A percentile compares a stretch with the other conserved stretches of the same genome.
Evolutionary conservation across 371 early-diverging fungal genomes (phyloP).

Genomic region (Lichtheimia ornata): DNA sequence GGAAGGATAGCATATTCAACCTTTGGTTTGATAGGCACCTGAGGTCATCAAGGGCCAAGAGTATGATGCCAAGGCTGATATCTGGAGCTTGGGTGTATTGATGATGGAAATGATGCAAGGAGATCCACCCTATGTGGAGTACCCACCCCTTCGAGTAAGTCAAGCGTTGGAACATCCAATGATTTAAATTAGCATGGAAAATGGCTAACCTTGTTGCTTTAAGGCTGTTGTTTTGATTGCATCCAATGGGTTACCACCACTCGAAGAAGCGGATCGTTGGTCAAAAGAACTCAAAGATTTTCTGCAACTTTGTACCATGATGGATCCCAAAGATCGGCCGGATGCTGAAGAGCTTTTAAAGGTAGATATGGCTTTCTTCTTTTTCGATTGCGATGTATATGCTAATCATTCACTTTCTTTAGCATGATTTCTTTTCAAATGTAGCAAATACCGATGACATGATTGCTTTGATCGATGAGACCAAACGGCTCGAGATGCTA

Average conservation of each 20-base stretch:
- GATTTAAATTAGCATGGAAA: background rate
- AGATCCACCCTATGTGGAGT: slow-evolving; percentile 72
- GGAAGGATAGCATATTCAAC: background rate
- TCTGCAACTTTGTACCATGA: slow-evolving; percentile 43
- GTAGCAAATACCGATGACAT: slow-evolving; percentile 28
- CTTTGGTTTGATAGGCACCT: slow-evolving; percentile 61
- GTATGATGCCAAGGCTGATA: slow-evolving; percentile 84
- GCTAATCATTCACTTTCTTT: background rate
- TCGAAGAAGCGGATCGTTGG: slow-evolving; percentile 53
- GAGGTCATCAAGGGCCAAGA: slow-evolving; percentile 83
- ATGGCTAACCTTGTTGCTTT: background rate
- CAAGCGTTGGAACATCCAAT: background rate
- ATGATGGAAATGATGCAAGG: slow-evolving; percentile 85
- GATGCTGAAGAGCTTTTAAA: slow-evolving; percentile 45
- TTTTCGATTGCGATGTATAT: background rate
- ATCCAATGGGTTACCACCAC: slow-evolving; percentile 59
- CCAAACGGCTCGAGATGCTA: slow-evolving; percentile 17
- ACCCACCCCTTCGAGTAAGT: slow-evolving; percentile 64
- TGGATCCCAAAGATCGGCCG: slow-evolving; percentile 25
- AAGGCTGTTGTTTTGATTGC: slow-evolving; percentile 70
- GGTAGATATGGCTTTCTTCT: slow-evolving; percentile 17
- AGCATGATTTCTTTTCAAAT: slow-evolving; percentile 45
- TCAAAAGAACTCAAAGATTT: slow-evolving; percentile 59
- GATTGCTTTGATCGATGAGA: slow-evolving; percentile 25
- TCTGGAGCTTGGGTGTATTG: slow-evolving; percentile 87